Percentiles rank a stretch among this genome's conserved stretches.
Conservation (phyloP, 2,329 filamentous ascomycete species). For the Paecilomyces sp. region DNA sequence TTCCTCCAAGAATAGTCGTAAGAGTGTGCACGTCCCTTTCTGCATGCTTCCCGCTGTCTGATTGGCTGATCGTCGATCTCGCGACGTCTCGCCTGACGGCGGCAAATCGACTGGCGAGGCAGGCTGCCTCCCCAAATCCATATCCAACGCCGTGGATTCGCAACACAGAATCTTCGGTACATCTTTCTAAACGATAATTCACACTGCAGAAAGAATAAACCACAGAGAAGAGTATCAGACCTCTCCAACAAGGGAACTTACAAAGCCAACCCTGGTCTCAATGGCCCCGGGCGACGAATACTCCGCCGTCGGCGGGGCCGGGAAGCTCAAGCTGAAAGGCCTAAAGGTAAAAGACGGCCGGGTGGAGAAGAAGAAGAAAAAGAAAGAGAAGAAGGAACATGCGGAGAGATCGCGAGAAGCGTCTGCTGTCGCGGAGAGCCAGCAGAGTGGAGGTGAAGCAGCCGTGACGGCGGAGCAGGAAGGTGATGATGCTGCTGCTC, state of each 20-base stretch:
- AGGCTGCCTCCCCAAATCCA: not conserved
- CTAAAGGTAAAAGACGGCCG: conserved; percentile 50
- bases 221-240: not conserved
- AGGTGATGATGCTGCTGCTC: conserved; percentile 9
- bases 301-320: conserved; percentile 55
- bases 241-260: conserved; percentile 8
- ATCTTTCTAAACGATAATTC: not conserved
- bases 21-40: not conserved
- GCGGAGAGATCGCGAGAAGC: not conserved
- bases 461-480: conserved; percentile 1
- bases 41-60: not conserved
- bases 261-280: not conserved
- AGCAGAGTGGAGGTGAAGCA: not conserved
- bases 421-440: not conserved
- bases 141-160: not conserved
- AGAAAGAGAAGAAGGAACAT: conserved; percentile 28
- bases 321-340: conserved; percentile 81
- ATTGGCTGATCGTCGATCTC: not conserved
- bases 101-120: not conserved
- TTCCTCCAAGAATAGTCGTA: not conserved
- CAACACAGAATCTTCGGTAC: not conserved
- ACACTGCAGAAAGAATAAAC: not conserved
- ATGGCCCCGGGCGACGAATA: conserved; percentile 56
- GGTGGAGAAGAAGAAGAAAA: conserved; percentile 44
- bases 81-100: not conserved